phyloP scores from a whole-genome alignment of 2,329 filamentous ascomycete genomes.

The Colletotrichum euphorbiae region DNA sequence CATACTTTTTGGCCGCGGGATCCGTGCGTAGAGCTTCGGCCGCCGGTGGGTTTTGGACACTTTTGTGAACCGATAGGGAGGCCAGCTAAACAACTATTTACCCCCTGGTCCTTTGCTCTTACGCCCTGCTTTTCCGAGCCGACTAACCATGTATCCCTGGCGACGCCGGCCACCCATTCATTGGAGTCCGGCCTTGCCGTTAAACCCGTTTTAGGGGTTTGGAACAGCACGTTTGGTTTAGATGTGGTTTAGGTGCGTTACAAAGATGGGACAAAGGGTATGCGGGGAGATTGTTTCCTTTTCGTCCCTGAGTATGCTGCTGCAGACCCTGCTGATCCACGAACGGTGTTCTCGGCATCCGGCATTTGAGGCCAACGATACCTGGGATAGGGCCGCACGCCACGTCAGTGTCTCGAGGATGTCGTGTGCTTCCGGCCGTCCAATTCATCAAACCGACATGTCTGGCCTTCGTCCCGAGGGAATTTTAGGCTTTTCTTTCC shows the following conservation, averaged over 20 bases:
- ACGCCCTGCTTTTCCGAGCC: neutral
- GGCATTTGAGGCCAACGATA: constrained; percentile 4
- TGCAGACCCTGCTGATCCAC: constrained; percentile 10
- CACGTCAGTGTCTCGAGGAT: neutral
- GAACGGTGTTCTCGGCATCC: constrained; percentile 24
- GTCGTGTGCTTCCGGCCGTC: neutral
- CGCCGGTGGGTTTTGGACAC: constrained; percentile 18
- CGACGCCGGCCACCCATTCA: constrained; percentile 3
- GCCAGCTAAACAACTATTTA: neutral
- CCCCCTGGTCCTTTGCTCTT: neutral
- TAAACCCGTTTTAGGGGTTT: constrained; percentile 13
- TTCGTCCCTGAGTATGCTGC: neutral
- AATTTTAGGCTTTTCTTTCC: constrained; percentile 16
- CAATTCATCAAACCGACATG: constrained; percentile 1
- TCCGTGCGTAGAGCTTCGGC: constrained; percentile 18
- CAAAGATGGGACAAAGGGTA: constrained; percentile 30
- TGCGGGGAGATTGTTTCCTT: constrained; percentile 16
- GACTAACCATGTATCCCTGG: constrained; percentile 9
- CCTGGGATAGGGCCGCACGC: neutral
- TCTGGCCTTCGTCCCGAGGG: constrained; percentile 1
- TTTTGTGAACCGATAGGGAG: constrained; percentile 3
- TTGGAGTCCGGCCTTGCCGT: constrained; percentile 9
- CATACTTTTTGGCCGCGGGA: constrained; percentile 10
- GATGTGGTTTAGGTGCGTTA: constrained; percentile 24
- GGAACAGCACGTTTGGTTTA: constrained; percentile 17